Evolutionary conservation across 805 yeast species (phyloP).

Genomic region (Allodekkera sacchari): DNA sequence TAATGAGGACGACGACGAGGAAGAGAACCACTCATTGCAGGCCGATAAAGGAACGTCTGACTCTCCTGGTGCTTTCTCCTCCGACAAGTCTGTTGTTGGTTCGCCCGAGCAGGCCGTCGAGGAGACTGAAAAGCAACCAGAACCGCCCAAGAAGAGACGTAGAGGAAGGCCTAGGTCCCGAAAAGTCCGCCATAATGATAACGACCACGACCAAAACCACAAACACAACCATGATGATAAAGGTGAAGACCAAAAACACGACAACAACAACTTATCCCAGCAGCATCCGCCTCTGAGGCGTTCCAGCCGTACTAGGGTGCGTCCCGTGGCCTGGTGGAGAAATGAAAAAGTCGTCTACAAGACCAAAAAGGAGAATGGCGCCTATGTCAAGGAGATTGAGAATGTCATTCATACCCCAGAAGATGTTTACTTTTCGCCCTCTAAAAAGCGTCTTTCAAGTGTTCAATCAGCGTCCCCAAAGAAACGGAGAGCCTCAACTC

Average conservation of each 20-base stretch:
- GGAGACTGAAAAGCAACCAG: constrained; percentile 4
- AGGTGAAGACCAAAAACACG: constrained; percentile 6
- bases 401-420: constrained; percentile 48
- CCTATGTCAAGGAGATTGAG: constrained; percentile 47
- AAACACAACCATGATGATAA: constrained; percentile 6
- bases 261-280: no score
- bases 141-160: no score
- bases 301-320: constrained; percentile 56
- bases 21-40: background rate
- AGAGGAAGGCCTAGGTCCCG: no score
- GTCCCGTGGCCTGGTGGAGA: constrained; percentile 79
- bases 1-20: background rate
- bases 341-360: constrained; percentile 67
- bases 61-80: no score
- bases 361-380: constrained; percentile 33
- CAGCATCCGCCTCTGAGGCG: constrained; percentile 49
- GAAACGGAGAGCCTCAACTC: background rate
- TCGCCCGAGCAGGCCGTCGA: constrained; percentile 1
- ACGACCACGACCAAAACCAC: background rate
- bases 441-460: no score
- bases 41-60: no score
- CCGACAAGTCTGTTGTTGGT: background rate
- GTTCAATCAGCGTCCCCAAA: background rate
- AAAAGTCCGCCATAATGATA: background rate
- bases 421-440: no score